phyloP scores from a whole-genome alignment of 2,329 filamentous ascomycete genomes.

The Fusarium piperis region DNA sequence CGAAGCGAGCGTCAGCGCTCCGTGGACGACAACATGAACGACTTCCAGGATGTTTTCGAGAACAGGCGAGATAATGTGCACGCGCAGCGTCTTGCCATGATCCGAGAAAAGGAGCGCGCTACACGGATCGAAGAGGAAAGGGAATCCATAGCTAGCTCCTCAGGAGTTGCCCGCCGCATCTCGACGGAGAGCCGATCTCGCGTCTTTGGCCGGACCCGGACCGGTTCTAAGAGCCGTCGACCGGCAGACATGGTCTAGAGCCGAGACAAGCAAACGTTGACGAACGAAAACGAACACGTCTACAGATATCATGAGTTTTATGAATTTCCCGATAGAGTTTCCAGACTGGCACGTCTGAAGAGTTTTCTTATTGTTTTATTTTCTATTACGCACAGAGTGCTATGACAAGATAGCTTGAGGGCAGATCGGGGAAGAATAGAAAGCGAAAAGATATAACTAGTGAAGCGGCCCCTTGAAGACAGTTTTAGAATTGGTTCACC shows the following conservation, averaged over 20 bases:
- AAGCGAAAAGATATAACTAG: background rate
- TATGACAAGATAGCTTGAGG: background rate
- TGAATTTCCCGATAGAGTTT: conserved; percentile 21
- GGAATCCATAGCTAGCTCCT: conserved; percentile 42
- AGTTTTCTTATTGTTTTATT: conserved; percentile 2
- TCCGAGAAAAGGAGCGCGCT: conserved; percentile 50
- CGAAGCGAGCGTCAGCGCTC: conserved; percentile 35
- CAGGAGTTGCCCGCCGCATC: conserved; percentile 38
- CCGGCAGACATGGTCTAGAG: conserved; percentile 44
- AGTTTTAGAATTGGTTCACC: background rate
- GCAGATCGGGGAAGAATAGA: conserved; percentile 1
- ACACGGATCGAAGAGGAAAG: conserved; percentile 41
- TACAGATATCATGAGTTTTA: conserved; percentile 26
- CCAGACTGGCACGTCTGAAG: conserved; percentile 24
- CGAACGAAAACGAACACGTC: background rate
- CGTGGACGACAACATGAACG: conserved; percentile 47
- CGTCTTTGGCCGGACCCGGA: conserved; percentile 44
- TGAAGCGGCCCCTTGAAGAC: background rate
- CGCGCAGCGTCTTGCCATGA: conserved; percentile 50
- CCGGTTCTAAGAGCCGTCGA: conserved; percentile 41
- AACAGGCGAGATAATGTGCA: conserved; percentile 50
- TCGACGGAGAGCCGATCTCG: conserved; percentile 43
- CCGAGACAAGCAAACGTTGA: background rate
- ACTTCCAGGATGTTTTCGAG: conserved; percentile 59
- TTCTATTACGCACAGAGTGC: conserved; percentile 8